A percentile compares a stretch with the other conserved stretches of the same genome.
Evolutionary conservation across 2,329 filamentous ascomycete species (phyloP).

Genomic region (Aspergillus cejpii): DNA sequence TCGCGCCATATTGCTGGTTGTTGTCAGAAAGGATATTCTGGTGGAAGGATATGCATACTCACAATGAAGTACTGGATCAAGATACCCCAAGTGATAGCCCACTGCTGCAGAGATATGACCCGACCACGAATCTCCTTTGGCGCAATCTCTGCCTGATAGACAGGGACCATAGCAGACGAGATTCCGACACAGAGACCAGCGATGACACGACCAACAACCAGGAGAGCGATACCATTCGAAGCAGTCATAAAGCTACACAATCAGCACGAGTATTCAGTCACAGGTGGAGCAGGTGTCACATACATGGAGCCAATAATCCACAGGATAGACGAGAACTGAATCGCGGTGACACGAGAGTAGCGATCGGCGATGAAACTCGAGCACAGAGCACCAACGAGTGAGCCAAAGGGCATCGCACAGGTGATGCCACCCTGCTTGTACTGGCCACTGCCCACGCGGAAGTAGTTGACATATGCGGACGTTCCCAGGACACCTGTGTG

Average conservation of each 20-base stretch:
- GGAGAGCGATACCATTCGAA: constrained; percentile 60
- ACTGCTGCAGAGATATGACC: constrained; percentile 64
- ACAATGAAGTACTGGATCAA: constrained; percentile 58
- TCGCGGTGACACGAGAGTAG: constrained; percentile 45
- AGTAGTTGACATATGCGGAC: constrained; percentile 16
- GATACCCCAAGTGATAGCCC: constrained; percentile 65
- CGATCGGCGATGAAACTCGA: constrained; percentile 49
- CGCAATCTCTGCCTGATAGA: constrained; percentile 64
- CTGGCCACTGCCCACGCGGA: constrained; percentile 14
- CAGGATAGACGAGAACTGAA: constrained; percentile 47
- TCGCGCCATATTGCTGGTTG: constrained; percentile 16
- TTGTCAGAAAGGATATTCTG: not conserved
- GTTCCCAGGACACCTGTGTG: constrained; percentile 15
- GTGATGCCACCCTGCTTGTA: constrained; percentile 33
- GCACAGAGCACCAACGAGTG: constrained; percentile 40
- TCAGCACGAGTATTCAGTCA: not conserved
- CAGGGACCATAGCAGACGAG: constrained; percentile 61
- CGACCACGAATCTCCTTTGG: constrained; percentile 49
- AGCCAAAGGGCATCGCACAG: constrained; percentile 35
- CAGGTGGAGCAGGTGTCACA: not conserved
- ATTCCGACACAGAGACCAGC: constrained; percentile 68
- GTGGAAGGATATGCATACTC: constrained; percentile 28
- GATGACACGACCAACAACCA: constrained; percentile 62
- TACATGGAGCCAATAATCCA: constrained; percentile 35
- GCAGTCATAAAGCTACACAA: constrained; percentile 50